phyloP scores from a whole-genome alignment of 2,329 filamentous ascomycete species.

The Penicillium sp. region DNA sequence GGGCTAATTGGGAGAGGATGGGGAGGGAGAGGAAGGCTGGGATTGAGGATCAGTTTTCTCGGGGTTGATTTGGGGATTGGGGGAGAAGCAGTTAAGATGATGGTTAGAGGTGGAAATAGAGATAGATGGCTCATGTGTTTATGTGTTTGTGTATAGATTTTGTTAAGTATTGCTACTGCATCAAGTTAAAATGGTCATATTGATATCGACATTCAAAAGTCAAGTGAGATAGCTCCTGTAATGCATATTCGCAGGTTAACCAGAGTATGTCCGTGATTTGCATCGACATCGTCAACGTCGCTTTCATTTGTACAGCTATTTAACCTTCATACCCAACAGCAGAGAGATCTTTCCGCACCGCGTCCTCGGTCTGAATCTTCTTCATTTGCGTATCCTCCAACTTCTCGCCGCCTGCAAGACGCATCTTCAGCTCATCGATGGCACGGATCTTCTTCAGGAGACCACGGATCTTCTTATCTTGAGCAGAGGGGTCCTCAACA shows the following conservation, averaged over 20 bases:
- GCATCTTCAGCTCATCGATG: slow-evolving; percentile 98
- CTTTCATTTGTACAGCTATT: slow-evolving; percentile 3
- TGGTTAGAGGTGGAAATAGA: background rate
- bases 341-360: slow-evolving; percentile 81
- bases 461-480: slow-evolving; percentile 91
- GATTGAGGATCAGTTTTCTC: slow-evolving; percentile 8
- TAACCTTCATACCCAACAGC: slow-evolving; percentile 54
- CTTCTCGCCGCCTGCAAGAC: slow-evolving; percentile 90
- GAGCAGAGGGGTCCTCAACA: slow-evolving; percentile 61
- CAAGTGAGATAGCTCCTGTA: slow-evolving; percentile 2
- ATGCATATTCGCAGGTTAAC: slow-evolving; percentile 9
- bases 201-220: slow-evolving; percentile 1
- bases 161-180: background rate
- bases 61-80: background rate
- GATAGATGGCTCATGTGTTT: background rate
- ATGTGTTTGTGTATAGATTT: background rate
- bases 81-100: background rate
- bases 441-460: slow-evolving; percentile 96
- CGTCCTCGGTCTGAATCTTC: slow-evolving; percentile 89
- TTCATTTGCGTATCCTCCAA: slow-evolving; percentile 97
- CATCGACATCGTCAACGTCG: slow-evolving; percentile 5
- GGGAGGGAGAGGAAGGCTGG: slow-evolving; percentile 2
- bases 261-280: slow-evolving; percentile 6
- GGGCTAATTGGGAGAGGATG: slow-evolving; percentile 13
- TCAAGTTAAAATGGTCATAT: slow-evolving; percentile 1